Evolutionary conservation across 768 basidiomycete genomes (phyloP).

Genomic region (Krasilnikovozyma curviuscula): DNA sequence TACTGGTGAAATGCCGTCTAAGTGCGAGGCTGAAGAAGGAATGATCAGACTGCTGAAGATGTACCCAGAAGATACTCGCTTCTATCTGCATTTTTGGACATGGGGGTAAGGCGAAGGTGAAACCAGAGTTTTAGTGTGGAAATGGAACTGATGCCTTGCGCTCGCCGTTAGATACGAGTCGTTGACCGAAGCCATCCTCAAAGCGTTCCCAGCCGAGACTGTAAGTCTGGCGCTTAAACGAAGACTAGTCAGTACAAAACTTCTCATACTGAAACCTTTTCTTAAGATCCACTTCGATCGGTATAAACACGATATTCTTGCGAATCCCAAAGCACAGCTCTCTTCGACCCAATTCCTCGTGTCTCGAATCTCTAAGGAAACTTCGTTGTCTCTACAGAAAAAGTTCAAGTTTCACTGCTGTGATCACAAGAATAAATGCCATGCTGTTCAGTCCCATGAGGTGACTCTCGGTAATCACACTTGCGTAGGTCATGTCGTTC

Average conservation of each 20-base stretch:
- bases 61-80: slow-evolving; percentile 46
- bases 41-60: slow-evolving; percentile 49
- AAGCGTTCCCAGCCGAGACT: slow-evolving; percentile 39
- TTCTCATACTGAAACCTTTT: too few species aligned
- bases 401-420: slow-evolving; percentile 65
- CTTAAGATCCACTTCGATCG: slow-evolving; percentile 73
- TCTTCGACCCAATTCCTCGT: slow-evolving; percentile 43
- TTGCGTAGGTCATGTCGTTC: slow-evolving; percentile 38
- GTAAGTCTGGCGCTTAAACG: slow-evolving; percentile 26
- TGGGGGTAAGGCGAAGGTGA: slow-evolving; percentile 55
- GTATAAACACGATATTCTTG: slow-evolving; percentile 49
- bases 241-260: too few species aligned
- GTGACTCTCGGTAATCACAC: slow-evolving; percentile 28
- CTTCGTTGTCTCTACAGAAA: too few species aligned
- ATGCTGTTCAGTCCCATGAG: slow-evolving; percentile 13
- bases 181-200: slow-evolving; percentile 53
- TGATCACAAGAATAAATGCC: slow-evolving; percentile 59
- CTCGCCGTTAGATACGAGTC: slow-evolving; percentile 69
- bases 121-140: too few species aligned
- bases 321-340: slow-evolving; percentile 11
- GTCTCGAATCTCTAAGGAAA: slow-evolving; percentile 41
- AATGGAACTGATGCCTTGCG: too few species aligned
- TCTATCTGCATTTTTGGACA: slow-evolving; percentile 87
- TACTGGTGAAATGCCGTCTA: slow-evolving; percentile 25
- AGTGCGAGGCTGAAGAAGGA: slow-evolving; percentile 49